Evolutionary conservation across 805 yeast species (phyloP).

Genomic region (Jamesozyma piceae): DNA sequence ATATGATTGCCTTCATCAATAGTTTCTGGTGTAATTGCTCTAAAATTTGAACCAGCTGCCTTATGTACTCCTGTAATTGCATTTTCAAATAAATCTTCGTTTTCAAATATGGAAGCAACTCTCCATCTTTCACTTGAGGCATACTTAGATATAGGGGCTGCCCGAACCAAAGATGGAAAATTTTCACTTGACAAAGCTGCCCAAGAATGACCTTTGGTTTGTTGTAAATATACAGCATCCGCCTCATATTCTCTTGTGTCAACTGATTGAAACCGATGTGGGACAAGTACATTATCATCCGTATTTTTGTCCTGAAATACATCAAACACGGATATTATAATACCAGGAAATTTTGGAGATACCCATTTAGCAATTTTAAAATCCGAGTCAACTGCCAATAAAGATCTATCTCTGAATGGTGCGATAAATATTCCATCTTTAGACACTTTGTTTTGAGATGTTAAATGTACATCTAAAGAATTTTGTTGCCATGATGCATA

Average conservation of each 20-base stretch:
- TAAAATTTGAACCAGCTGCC: slow-evolving; percentile 10
- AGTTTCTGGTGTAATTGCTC: slow-evolving; percentile 9
- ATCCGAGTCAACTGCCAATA: slow-evolving; percentile 63
- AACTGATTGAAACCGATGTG: slow-evolving; percentile 51
- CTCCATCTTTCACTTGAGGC: slow-evolving; percentile 37
- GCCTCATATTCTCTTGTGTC: slow-evolving; percentile 18
- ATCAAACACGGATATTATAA: slow-evolving; percentile 74
- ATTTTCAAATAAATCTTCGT: slow-evolving; percentile 33
- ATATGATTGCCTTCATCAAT: not conserved
- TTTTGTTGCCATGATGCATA: slow-evolving; percentile 91
- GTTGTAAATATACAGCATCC: slow-evolving; percentile 55
- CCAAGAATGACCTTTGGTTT: slow-evolving; percentile 62
- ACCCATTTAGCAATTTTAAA: slow-evolving; percentile 76
- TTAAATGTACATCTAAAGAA: slow-evolving; percentile 53
- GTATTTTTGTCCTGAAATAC: slow-evolving; percentile 34
- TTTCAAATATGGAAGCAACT: slow-evolving; percentile 29
- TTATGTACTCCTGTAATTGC: slow-evolving; percentile 46
- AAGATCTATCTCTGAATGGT: slow-evolving; percentile 72
- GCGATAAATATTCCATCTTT: slow-evolving; percentile 69
- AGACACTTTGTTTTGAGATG: slow-evolving; percentile 43
- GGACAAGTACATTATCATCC: slow-evolving; percentile 43
- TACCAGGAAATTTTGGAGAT: slow-evolving; percentile 51
- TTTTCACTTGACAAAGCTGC: slow-evolving; percentile 71
- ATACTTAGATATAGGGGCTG: slow-evolving; percentile 69
- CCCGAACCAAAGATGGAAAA: slow-evolving; percentile 73